Base-by-base conservation (phyloP, 768 basidiomycete species). In the Russula virescens region DNA sequence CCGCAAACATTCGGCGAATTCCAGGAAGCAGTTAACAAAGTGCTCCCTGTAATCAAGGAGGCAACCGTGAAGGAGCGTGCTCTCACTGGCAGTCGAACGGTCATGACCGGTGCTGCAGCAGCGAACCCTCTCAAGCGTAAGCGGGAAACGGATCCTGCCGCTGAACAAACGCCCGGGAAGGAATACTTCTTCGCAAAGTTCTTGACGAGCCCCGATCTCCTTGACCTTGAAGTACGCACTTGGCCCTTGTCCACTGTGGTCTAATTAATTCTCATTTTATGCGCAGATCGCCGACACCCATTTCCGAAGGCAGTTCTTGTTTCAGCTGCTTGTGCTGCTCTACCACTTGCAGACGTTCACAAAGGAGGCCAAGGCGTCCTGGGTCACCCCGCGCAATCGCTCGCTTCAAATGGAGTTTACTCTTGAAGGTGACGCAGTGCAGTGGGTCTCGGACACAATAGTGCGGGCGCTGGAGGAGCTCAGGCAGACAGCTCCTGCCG, bases 151-250 rank as follows among this genome's bases (percentile, higher is more conserved):
- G 83, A 83, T 25, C 52, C 58, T 2, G 42, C 49, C n/a, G 80
- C 82, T 55, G 86, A 84, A 69, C 76, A 74, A 18, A 78, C 78
- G 58, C 75, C 76, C 21, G 72, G 78, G 16, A 72, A 73, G 53
- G 87, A 94, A 63, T 94, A 94, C 71, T 96, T 95, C 75, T 95
- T 94, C 69, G 91, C 94, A 42, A 97, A 95, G 73, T 95, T 93
- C 74, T 76, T 97, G 58, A 96, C 94, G 0, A 92, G 85, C 65
- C 87, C 90, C 0, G 91, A 94, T 59, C 76, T 97, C 23, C 77
- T 94, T 18, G 92, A 90, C 55, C 85, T 94, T 51, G 93, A 97
- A 81, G 94, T 93, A 55, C 54, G 79, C 68, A 23, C 16, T 1
- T 21, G 10, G 79, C 68, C 26, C 16, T 1, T 21, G 10, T 23